A percentile compares a stretch with the other conserved stretches of the same genome.
These are phyloP conservation scores for Fusarium sp. DNA, from an alignment of 2,329 filamentous ascomycete species.

Conservation along the genomic window DNA sequence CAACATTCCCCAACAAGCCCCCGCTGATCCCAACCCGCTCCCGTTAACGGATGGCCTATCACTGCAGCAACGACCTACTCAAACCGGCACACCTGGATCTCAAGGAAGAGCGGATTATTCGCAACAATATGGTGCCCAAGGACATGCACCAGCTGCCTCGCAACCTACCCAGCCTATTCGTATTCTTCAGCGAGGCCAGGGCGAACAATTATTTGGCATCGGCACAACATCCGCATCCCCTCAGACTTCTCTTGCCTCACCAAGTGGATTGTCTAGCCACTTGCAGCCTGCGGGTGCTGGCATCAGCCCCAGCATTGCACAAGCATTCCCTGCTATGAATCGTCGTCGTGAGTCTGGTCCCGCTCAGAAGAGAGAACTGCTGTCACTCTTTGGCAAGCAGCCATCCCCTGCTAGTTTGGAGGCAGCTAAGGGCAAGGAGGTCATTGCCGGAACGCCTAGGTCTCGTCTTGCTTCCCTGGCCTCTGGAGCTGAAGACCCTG, in stretches of 20 bases:
- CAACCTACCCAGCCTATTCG: slow-evolving; percentile 43
- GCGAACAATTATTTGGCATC: slow-evolving; percentile 35
- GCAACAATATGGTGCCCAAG: slow-evolving; percentile 28
- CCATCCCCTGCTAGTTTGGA: slow-evolving; percentile 40
- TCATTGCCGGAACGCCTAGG: slow-evolving; percentile 35
- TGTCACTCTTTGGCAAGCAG: slow-evolving; percentile 71
- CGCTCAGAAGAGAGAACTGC: slow-evolving; percentile 53
- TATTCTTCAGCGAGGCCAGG: slow-evolving; percentile 52
- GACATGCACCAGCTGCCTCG: neutral
- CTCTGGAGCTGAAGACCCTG: slow-evolving; percentile 51
- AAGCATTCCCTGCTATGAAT: slow-evolving; percentile 32
- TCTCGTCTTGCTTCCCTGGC: slow-evolving; percentile 58
- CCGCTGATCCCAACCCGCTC: slow-evolving; percentile 22
- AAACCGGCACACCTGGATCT: slow-evolving; percentile 23
- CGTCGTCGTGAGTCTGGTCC: slow-evolving; percentile 43
- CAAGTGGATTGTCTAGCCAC: slow-evolving; percentile 34
- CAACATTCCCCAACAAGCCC: slow-evolving; percentile 27
- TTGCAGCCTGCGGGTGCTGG: slow-evolving; percentile 24
- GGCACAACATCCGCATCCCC: slow-evolving; percentile 29
- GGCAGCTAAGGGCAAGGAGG: slow-evolving; percentile 40
- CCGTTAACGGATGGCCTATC: slow-evolving; percentile 39
- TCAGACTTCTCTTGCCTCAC: slow-evolving; percentile 38
- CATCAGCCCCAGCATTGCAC: slow-evolving; percentile 30
- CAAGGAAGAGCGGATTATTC: slow-evolving; percentile 29
- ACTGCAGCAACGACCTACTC: slow-evolving; percentile 24